Conservation (phyloP, 805 yeast species). For the Zygosaccharomyces rouxii region DNA sequence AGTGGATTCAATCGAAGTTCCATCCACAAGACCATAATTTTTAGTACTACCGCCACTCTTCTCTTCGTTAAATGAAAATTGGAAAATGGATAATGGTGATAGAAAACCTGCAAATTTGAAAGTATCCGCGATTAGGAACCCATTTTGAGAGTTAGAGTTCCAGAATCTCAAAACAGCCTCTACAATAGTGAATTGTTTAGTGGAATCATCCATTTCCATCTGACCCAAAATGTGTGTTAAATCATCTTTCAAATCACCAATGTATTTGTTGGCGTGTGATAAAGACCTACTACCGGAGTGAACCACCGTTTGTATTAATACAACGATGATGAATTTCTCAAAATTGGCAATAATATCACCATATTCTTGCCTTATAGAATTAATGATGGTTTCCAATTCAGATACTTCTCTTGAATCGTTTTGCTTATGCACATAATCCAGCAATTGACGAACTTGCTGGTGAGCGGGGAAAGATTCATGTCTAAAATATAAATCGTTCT, state of each 20-base stretch:
- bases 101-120: slow-evolving; percentile 46
- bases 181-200: slow-evolving; percentile 44
- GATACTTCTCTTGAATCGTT: slow-evolving; percentile 29
- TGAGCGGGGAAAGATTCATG: slow-evolving; percentile 38
- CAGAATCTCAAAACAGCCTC: slow-evolving; percentile 59
- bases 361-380: slow-evolving; percentile 30
- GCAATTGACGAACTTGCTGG: slow-evolving; percentile 36
- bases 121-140: slow-evolving; percentile 53
- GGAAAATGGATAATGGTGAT: slow-evolving; percentile 39
- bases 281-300: slow-evolving; percentile 85
- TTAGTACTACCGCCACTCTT: slow-evolving; percentile 13
- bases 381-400: slow-evolving; percentile 32
- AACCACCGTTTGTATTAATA: slow-evolving; percentile 67
- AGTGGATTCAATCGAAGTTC: slow-evolving; percentile 43
- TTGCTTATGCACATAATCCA: slow-evolving; percentile 37
- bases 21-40: slow-evolving; percentile 40
- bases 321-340: slow-evolving; percentile 48
- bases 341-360: slow-evolving; percentile 34
- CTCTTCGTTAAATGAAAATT: slow-evolving; percentile 39
- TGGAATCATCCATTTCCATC: slow-evolving; percentile 27
- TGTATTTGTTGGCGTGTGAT: slow-evolving; percentile 63
- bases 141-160: slow-evolving; percentile 62
- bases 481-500: slow-evolving; percentile 39
- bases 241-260: slow-evolving; percentile 39
- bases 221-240: slow-evolving; percentile 35